Evolutionary conservation across 23 red algal genomes (phyloP).

Genomic region (Gracilaria caudata): DNA sequence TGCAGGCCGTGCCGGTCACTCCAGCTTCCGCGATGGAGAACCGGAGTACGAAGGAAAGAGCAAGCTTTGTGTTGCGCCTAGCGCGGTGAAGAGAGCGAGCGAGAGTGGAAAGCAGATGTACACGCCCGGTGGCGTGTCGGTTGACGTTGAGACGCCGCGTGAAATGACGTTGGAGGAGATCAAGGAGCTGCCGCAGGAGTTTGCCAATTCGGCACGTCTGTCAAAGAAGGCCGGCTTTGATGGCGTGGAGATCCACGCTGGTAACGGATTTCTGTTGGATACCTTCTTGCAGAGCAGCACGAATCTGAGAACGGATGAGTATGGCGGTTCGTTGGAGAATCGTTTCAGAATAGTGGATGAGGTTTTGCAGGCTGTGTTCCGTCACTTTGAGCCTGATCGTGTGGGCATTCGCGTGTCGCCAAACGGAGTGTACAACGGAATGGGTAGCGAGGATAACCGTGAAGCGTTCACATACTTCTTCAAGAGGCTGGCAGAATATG

Average conservation of each 20-base stretch:
- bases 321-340: constrained; percentile 79
- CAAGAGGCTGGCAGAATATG: constrained; percentile 36
- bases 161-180: constrained; percentile 77
- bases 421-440: constrained; percentile 71
- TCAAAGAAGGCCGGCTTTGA: constrained; percentile 84
- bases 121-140: constrained; percentile 8
- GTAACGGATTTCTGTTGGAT: constrained; percentile 86
- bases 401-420: constrained; percentile 76
- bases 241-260: constrained; percentile 83
- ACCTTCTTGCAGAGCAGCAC: constrained; percentile 76
- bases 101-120: constrained; percentile 20
- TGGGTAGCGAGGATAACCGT: constrained; percentile 51
- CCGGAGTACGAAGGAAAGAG: constrained; percentile 29
- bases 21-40: constrained; percentile 63
- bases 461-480: constrained; percentile 67
- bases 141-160: constrained; percentile 70
- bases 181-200: constrained; percentile 61
- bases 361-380: constrained; percentile 53
- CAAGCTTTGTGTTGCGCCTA: constrained; percentile 56
- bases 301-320: constrained; percentile 77
- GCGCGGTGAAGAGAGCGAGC: constrained; percentile 42
- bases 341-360: constrained; percentile 70
- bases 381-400: constrained; percentile 35
- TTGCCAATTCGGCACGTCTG: constrained; percentile 39
- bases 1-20: constrained; percentile 71